phyloP scores from a whole-genome alignment of 1,284 basidiomycete species.

The Grifola frondosa region DNA sequence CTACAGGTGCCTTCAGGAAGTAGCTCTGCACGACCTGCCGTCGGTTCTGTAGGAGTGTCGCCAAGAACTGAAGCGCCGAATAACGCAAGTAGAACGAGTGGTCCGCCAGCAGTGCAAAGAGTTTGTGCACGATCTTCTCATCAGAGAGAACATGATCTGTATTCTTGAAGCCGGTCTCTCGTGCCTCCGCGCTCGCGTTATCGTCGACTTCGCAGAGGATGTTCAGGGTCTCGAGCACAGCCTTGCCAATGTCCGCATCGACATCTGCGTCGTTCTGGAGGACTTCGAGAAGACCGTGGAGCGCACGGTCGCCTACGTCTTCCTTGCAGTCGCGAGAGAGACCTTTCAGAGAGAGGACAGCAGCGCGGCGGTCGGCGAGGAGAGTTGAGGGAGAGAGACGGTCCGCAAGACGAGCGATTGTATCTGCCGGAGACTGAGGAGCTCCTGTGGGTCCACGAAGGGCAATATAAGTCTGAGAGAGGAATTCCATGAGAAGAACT shows the following conservation, averaged over 20 bases:
- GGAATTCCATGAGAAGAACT: conserved; percentile 67
- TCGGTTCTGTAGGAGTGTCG: conserved; percentile 77
- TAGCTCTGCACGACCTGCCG: conserved; percentile 83
- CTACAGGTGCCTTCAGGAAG: conserved; percentile 82
- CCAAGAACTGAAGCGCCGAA: conserved; percentile 83
- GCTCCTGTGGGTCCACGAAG: conserved; percentile 75
- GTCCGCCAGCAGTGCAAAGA: conserved; percentile 78
- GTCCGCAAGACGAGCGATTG: conserved; percentile 86
- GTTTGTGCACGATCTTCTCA: conserved; percentile 72
- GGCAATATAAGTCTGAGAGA: conserved; percentile 78
- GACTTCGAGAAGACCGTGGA: conserved; percentile 78
- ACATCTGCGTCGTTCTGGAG: conserved; percentile 84
- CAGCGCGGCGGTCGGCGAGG: conserved; percentile 88
- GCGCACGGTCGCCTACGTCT: conserved; percentile 78
- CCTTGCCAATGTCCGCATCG: conserved; percentile 88
- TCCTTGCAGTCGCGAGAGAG: conserved; percentile 88
- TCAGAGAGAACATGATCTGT: conserved; percentile 70
- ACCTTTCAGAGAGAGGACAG: conserved; percentile 90
- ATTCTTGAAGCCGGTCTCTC: conserved; percentile 72
- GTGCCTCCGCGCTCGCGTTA: conserved; percentile 34
- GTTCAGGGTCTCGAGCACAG: conserved; percentile 84
- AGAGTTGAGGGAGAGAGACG: conserved; percentile 83
- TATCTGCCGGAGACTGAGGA: conserved; percentile 81
- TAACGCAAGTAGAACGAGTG: conserved; percentile 86
- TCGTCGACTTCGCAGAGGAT: conserved; percentile 74